These are phyloP conservation scores for Bacterosira constricta DNA, from an alignment of 108 stramenopile species.

Conservation along the genomic window DNA sequence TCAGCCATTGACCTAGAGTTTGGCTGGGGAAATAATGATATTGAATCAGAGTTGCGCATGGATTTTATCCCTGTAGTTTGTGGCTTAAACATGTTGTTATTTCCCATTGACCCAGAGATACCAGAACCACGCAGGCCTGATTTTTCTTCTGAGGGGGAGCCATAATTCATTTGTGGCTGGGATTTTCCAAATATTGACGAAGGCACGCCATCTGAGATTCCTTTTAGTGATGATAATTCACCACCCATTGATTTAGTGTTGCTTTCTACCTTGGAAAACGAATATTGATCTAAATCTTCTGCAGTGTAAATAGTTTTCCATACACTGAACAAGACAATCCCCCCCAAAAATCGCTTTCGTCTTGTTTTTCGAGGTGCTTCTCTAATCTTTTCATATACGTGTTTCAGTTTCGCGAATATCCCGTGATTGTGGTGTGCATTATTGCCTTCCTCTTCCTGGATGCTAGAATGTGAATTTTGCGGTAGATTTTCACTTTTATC, in stretches of 20 bases:
- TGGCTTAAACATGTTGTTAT: neutral
- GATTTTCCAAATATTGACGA: neutral
- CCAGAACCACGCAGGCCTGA: neutral
- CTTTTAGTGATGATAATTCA: neutral
- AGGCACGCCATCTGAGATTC: neutral
- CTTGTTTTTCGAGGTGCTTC: constrained; percentile 8
- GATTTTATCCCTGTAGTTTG: neutral
- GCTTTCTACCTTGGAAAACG: neutral
- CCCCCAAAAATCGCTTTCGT: constrained; percentile 14
- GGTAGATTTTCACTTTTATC: neutral
- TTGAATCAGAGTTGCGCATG: neutral
- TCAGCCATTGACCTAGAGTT: neutral
- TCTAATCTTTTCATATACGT: constrained; percentile 12
- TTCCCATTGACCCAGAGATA: neutral
- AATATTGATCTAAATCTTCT: constrained; percentile 36
- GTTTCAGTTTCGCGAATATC: neutral
- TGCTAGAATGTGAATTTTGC: neutral
- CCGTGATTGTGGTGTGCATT: neutral
- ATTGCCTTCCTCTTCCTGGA: constrained; percentile 2
- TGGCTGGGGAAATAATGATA: neutral
- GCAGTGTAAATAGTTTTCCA: constrained; percentile 29
- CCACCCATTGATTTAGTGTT: constrained; percentile 14
- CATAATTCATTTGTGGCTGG: neutral
- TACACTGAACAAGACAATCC: constrained; percentile 2
- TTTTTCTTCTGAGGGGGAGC: neutral